phyloP scores from a whole-genome alignment of 164 flowering plant genomes.

The Akebia trifoliata region DNA sequence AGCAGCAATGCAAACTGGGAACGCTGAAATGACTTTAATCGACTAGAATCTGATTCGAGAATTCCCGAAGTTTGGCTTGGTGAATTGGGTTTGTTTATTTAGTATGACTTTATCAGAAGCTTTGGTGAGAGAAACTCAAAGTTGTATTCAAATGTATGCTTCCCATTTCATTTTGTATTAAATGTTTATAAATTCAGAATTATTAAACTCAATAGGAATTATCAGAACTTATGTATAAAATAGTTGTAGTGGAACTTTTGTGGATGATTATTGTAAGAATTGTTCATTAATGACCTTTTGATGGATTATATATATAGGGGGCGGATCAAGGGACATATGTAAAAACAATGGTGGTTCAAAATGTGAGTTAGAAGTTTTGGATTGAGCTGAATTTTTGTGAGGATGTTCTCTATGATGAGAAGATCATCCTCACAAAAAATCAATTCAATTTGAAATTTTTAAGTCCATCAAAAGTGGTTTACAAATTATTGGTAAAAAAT shows the following conservation, averaged over 20 bases:
- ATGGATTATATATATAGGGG: too few species aligned
- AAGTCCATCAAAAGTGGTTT: too few species aligned
- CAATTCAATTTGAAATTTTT: too few species aligned
- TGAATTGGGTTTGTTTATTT: background rate
- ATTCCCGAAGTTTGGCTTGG: background rate
- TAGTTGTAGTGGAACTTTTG: background rate
- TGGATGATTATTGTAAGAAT: background rate
- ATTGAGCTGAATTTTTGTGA: too few species aligned
- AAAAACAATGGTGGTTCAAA: too few species aligned
- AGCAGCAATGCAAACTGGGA: conserved; percentile 38
- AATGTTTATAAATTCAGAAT: background rate
- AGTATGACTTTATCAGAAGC: background rate
- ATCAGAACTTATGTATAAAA: too few species aligned
- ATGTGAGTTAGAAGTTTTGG: too few species aligned
- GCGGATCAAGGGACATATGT: too few species aligned
- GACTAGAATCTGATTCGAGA: conserved; percentile 23
- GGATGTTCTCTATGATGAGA: too few species aligned
- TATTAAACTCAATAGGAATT: background rate
- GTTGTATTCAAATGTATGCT: background rate
- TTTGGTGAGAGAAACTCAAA: background rate
- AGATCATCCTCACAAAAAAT: too few species aligned
- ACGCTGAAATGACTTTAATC: conserved; percentile 32
- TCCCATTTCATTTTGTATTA: background rate
- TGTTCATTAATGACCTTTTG: background rate
- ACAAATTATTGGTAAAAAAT: too few species aligned